A percentile compares a stretch with the other conserved stretches of the same genome.
These are phyloP conservation scores for Sporothrix euskadiensis DNA, from an alignment of 2,329 filamentous ascomycete genomes.

Conservation along the genomic window DNA sequence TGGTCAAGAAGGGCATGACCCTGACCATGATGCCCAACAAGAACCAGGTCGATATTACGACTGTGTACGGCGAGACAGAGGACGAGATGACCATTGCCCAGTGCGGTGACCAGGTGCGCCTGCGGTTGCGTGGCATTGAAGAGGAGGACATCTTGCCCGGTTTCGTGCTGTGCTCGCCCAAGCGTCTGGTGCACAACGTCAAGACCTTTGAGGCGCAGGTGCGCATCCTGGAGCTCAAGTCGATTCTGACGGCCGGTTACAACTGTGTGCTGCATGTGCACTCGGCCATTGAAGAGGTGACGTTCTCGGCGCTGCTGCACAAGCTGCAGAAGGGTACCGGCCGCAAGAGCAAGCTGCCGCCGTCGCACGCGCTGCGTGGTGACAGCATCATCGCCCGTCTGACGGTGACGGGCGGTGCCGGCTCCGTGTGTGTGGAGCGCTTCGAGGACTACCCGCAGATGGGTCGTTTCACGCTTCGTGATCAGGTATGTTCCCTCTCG, in stretches of 20 bases:
- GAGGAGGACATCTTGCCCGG: conserved; percentile 96
- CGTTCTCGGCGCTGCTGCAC: conserved; percentile 83
- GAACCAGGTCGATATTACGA: conserved; percentile 75
- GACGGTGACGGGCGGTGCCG: conserved; percentile 81
- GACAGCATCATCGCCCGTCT: conserved; percentile 89
- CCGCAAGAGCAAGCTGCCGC: conserved; percentile 88
- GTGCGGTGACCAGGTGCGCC: conserved; percentile 90
- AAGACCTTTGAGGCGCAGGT: conserved; percentile 93
- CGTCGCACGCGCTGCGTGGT: conserved; percentile 81
- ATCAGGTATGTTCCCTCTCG: conserved; percentile 62
- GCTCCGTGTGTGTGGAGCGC: conserved; percentile 85
- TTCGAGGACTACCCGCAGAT: conserved; percentile 97
- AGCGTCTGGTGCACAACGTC: conserved; percentile 90
- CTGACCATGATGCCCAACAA: conserved; percentile 96
- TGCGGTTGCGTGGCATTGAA: conserved; percentile 90
- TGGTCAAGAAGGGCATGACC: conserved; percentile 83
- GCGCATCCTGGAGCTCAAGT: conserved; percentile 90
- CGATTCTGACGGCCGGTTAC: conserved; percentile 89
- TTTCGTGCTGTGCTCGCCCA: conserved; percentile 93
- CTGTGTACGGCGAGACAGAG: conserved; percentile 93
- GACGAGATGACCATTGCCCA: conserved; percentile 81
- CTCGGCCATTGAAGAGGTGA: conserved; percentile 96
- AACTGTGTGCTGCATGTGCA: conserved; percentile 98
- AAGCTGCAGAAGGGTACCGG: conserved; percentile 93
- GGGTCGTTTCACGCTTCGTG: conserved; percentile 85